A percentile compares a stretch with the other conserved stretches of the same genome.
Conservation (phyloP, 2,329 filamentous ascomycete species). For the Monosporascus sp. region DNA sequence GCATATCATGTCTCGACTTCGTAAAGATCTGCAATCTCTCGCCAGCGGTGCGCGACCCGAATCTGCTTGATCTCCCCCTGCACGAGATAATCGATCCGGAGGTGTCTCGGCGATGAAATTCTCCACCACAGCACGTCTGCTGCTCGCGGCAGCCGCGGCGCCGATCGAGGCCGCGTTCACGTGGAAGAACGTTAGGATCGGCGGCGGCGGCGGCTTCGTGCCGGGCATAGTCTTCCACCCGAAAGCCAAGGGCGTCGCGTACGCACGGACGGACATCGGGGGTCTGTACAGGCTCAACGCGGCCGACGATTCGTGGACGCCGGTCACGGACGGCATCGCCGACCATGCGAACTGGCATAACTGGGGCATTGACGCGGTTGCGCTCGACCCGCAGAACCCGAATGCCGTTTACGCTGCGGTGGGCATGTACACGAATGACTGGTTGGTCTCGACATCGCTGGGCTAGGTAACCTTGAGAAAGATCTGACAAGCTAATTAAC, state of each 20-base stretch:
- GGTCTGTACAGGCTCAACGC: constrained; percentile 50
- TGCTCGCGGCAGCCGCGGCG: constrained; percentile 15
- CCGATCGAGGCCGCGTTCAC: constrained; percentile 29
- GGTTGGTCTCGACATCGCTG: constrained; percentile 27
- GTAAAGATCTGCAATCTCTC: too few relatives aligned
- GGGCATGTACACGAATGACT: constrained; percentile 55
- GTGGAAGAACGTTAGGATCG: constrained; percentile 47
- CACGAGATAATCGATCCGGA: too few relatives aligned
- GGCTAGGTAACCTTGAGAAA: background rate
- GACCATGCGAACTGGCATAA: constrained; percentile 43
- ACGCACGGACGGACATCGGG: constrained; percentile 53
- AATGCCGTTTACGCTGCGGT: constrained; percentile 48
- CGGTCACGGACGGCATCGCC: constrained; percentile 43
- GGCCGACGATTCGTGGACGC: constrained; percentile 50
- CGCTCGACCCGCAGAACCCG: constrained; percentile 48
- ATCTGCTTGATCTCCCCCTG: too few relatives aligned
- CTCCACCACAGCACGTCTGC: constrained; percentile 1
- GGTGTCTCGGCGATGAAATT: constrained; percentile 1
- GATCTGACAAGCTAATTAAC: background rate
- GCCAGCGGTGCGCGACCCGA: too few relatives aligned
- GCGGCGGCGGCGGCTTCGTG: constrained; percentile 53
- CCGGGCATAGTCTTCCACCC: constrained; percentile 54
- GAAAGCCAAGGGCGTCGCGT: constrained; percentile 43
- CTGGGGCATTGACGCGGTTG: constrained; percentile 54
- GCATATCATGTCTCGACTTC: too few relatives aligned